Base-by-base conservation (phyloP, 768 basidiomycete genomes). In the Leccinum rimulosum region DNA sequence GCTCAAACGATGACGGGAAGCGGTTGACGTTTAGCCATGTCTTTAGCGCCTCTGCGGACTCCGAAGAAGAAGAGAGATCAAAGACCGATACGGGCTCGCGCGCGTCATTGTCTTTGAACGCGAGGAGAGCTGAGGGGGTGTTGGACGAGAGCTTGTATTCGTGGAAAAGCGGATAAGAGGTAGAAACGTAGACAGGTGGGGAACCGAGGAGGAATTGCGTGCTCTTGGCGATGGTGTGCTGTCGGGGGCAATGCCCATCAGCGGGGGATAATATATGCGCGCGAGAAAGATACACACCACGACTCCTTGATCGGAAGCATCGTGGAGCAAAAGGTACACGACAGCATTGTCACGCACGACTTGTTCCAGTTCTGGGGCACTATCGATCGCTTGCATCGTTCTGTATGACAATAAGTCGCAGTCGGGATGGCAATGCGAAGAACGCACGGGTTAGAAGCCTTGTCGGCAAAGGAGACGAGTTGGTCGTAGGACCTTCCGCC, bases 381-480 rank as follows among this genome's bases (percentile, higher is more conserved):
- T 58, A 4, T 64, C 65, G n/a, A 69, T 60, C 28, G 48, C 33
- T 22, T 64, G 62, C 67, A 69, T 68, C 12, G 62, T 69, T 48
- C 66, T 68, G 17, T 17, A 9, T 2, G 5, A n/a, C 8, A 2
- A 27, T 6, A 10, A 45, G 22, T n/a, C 6, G 12, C 52, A n/a
- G 56, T 31, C 35, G 38, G n/a, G n/a, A 52, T 4, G 19, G 58
- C 25, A 27, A 6, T 78, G 15, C 12, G 12, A 3, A 7, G 2
- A 8, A 10, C 90, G 67, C 65, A 94, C 91, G 86, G 82, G 6
- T 84, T 79, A 31, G 83, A 79, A 0, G 92, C 90, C 70, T 88
- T 91, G 64, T 86, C 82, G 0, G 88, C 84, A 70, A 94, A 99
- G 0, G 78, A 75, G 62, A 82, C 79, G 64, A 99, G 76, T 47